phyloP scores from a whole-genome alignment of 805 yeast genomes.

The Starmera pachycereana region DNA sequence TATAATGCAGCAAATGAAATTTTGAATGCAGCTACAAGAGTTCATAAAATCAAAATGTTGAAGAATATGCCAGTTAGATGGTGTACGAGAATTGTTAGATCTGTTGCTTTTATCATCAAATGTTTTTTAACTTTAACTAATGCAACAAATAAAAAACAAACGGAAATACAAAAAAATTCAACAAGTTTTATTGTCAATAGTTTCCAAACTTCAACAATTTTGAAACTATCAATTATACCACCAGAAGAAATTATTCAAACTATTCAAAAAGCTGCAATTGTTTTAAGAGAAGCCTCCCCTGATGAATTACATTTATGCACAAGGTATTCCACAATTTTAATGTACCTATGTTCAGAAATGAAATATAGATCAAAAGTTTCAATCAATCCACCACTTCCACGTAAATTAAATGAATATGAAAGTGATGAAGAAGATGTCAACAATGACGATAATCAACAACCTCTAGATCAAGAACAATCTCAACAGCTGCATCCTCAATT shows the following conservation, averaged over 20 bases:
- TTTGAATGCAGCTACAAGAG: slow-evolving; percentile 57
- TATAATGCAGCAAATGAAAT: slow-evolving; percentile 78
- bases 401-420: slow-evolving; percentile 11
- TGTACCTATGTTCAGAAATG: slow-evolving; percentile 71
- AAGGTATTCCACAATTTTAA: slow-evolving; percentile 64
- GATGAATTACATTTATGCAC: slow-evolving; percentile 82
- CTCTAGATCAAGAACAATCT: no score
- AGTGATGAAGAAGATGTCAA: slow-evolving; percentile 12
- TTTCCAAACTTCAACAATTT: slow-evolving; percentile 31
- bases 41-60: slow-evolving; percentile 53
- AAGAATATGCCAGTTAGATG: slow-evolving; percentile 87
- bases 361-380: slow-evolving; percentile 31
- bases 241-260: slow-evolving; percentile 59
- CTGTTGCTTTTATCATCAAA: slow-evolving; percentile 85
- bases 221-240: slow-evolving; percentile 51
- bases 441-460: background rate
- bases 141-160: slow-evolving; percentile 8
- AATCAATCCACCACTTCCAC: slow-evolving; percentile 18
- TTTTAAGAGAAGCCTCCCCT: slow-evolving; percentile 74
- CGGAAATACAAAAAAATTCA: background rate
- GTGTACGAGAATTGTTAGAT: slow-evolving; percentile 77
- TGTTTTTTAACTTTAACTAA: slow-evolving; percentile 59
- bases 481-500: background rate
- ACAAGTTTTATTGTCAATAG: slow-evolving; percentile 21
- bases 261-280: slow-evolving; percentile 63